Percentiles rank a stretch among this genome's conserved stretches.
These are phyloP conservation scores for Chenopodium quinoa DNA, from an alignment of 148 eudicot genomes.

Conservation along the genomic window DNA sequence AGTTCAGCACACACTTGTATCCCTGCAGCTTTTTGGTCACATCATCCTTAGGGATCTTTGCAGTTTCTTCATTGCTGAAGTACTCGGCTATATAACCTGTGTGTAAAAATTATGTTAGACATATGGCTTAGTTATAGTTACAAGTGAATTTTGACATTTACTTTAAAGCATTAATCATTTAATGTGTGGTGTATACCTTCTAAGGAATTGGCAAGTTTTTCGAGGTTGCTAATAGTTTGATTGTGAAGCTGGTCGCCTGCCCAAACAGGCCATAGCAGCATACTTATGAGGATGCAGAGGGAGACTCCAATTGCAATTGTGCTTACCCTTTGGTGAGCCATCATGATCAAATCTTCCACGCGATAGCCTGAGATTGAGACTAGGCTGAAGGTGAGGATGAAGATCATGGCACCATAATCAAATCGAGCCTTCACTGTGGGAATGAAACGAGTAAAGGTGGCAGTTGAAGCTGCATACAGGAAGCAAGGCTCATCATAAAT, in stretches of 20 bases:
- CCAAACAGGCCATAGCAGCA: conserved; percentile 73
- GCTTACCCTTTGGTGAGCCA: conserved; percentile 61
- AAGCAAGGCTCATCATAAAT: not conserved
- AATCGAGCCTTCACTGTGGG: conserved; percentile 75
- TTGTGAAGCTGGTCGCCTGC: conserved; percentile 79
- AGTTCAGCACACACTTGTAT: conserved; percentile 70
- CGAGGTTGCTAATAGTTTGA: conserved; percentile 54
- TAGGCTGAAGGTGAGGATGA: conserved; percentile 86
- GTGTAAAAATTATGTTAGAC: not conserved
- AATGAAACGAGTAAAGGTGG: conserved; percentile 76
- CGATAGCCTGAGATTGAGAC: conserved; percentile 86
- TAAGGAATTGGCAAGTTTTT: conserved; percentile 65
- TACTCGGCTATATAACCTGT: conserved; percentile 63
- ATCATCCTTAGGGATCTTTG: conserved; percentile 30
- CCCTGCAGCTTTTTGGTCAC: conserved; percentile 44
- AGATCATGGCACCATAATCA: conserved; percentile 88
- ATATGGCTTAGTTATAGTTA: not conserved
- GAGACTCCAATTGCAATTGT: conserved; percentile 79
- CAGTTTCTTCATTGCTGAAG: conserved; percentile 40
- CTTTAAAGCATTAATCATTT: not conserved
- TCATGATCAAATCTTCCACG: conserved; percentile 56
- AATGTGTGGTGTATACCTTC: conserved; percentile 44
- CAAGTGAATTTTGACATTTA: not conserved
- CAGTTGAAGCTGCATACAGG: conserved; percentile 58
- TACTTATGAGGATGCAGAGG: conserved; percentile 61